Conservation (phyloP, 2,329 filamentous ascomycete genomes). For the Macrophomina phaseolina region DNA sequence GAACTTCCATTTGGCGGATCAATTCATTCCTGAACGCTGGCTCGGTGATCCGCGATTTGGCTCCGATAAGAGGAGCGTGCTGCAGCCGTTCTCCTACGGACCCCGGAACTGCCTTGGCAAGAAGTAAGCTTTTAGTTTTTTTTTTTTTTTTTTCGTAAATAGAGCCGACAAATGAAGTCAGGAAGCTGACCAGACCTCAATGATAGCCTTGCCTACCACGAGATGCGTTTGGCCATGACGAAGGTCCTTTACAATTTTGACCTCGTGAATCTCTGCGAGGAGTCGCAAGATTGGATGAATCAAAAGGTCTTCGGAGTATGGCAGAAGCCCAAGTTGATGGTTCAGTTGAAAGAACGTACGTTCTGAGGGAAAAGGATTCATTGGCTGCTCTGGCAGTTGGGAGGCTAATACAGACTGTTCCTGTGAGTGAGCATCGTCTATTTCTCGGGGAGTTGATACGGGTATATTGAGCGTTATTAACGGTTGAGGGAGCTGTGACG, state of each 20-base stretch:
- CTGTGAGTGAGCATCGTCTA: too few species aligned
- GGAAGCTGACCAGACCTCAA: conserved; percentile 1
- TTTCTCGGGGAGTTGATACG: too few species aligned
- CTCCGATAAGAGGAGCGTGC: conserved; percentile 40
- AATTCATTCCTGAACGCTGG: conserved; percentile 52
- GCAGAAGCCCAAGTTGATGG: conserved; percentile 43
- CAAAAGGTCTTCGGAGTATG: conserved; percentile 46
- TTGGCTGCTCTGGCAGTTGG: too few species aligned
- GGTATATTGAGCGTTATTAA: too few species aligned
- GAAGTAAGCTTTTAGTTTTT: conserved; percentile 36
- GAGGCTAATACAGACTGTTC: too few species aligned
- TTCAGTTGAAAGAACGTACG: conserved; percentile 31
- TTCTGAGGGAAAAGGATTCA: too few species aligned
- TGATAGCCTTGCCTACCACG: conserved; percentile 44
- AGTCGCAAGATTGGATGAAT: conserved; percentile 38
- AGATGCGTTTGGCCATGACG: conserved; percentile 48
- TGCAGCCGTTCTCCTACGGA: conserved; percentile 54
- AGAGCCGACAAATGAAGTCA: too few species aligned
- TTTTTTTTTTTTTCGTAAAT: neutral
- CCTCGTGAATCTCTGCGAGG: conserved; percentile 38
- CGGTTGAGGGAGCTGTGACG: too few species aligned
- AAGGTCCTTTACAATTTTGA: conserved; percentile 48
- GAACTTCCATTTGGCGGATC: conserved; percentile 44
- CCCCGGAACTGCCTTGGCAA: conserved; percentile 47
- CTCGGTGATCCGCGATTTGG: conserved; percentile 35